Percentiles rank a stretch among this genome's conserved stretches.
Conservation (phyloP, 2,329 filamentous ascomycete species). For the Claviceps sp. region DNA sequence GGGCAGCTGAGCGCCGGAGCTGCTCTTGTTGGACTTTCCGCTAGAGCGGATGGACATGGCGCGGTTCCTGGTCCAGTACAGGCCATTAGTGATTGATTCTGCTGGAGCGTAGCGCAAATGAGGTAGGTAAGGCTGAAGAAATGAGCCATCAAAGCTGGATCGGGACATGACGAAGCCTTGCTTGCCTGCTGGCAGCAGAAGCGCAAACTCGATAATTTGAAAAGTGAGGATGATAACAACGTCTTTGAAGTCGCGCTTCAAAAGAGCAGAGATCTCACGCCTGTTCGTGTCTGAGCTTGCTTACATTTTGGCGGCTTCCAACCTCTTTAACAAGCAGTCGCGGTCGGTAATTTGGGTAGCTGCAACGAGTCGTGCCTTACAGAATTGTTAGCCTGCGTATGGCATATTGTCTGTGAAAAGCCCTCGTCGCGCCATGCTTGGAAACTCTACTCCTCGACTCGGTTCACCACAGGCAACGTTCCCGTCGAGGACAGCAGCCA, state of each 20-base stretch:
- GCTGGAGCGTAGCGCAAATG: conserved; percentile 7
- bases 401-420: background rate
- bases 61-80: conserved; percentile 46
- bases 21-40: conserved; percentile 34
- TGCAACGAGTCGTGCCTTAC: background rate
- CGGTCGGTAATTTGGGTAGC: background rate
- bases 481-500: no score
- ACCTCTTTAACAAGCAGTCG: background rate
- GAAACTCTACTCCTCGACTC: no score
- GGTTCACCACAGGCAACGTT: no score
- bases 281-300: background rate
- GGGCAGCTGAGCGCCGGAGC: conserved; percentile 31
- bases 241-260: background rate
- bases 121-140: conserved; percentile 10
- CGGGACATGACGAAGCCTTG: conserved; percentile 16
- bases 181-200: background rate
- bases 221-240: background rate
- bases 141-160: conserved; percentile 17
- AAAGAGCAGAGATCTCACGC: background rate
- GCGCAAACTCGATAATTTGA: background rate
- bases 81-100: conserved; percentile 16
- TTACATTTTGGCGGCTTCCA: conserved; percentile 6
- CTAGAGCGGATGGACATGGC: conserved; percentile 60
- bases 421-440: background rate
- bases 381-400: background rate